Evolutionary conservation across 805 yeast genomes (phyloP).

Genomic region (Ogataea pini): DNA sequence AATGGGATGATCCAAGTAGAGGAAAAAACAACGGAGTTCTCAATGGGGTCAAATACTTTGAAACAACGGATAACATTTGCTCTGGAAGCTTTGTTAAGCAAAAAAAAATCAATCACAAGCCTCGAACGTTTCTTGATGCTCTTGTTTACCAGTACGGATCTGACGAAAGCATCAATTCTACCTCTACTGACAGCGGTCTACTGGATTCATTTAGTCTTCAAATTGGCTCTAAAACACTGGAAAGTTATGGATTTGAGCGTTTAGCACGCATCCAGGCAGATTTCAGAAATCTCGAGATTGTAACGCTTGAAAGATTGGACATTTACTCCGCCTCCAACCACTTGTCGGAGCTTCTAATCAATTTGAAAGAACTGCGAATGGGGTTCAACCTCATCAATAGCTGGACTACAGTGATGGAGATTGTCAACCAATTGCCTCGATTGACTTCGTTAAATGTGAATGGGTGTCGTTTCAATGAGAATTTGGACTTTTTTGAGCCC

Average conservation of each 20-base stretch:
- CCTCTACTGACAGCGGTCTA: slow-evolving; percentile 10
- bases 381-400: slow-evolving; percentile 56
- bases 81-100: slow-evolving; percentile 67
- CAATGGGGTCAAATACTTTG: slow-evolving; percentile 58
- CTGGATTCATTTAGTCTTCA: slow-evolving; percentile 32
- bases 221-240: slow-evolving; percentile 59
- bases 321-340: slow-evolving; percentile 31
- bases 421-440: slow-evolving; percentile 39
- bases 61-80: slow-evolving; percentile 30
- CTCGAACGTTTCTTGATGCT: slow-evolving; percentile 46
- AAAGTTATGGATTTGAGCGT: slow-evolving; percentile 66
- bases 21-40: slow-evolving; percentile 75
- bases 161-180: slow-evolving; percentile 9
- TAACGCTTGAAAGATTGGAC: slow-evolving; percentile 50
- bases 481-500: slow-evolving; percentile 1
- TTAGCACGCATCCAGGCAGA: slow-evolving; percentile 50
- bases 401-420: slow-evolving; percentile 39
- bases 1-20: slow-evolving; percentile 73
- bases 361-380: slow-evolving; percentile 50
- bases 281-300: slow-evolving; percentile 43
- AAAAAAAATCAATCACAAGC: slow-evolving; percentile 30
- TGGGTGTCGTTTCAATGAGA: slow-evolving; percentile 48
- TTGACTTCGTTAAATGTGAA: slow-evolving; percentile 50
- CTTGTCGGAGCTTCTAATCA: slow-evolving; percentile 17
- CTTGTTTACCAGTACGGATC: slow-evolving; percentile 50